Conservation (phyloP, 768 basidiomycete genomes). For the Suillus decipiens region DNA sequence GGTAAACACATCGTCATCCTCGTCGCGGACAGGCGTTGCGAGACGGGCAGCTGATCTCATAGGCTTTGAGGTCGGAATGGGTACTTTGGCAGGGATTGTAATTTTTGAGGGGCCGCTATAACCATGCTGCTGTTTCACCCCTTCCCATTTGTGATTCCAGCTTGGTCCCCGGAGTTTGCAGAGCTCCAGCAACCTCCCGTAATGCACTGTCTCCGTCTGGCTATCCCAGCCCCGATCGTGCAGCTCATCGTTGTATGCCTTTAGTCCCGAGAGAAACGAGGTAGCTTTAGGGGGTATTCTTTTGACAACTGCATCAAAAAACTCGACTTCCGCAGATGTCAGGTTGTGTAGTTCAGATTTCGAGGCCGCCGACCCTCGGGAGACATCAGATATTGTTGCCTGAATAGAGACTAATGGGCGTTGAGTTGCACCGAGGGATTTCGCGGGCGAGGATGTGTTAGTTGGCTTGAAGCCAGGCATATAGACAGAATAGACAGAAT, state of each 20-base stretch:
- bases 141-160: conserved; percentile 83
- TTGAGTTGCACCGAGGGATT: conserved; percentile 25
- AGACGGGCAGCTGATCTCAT: conserved; percentile 28
- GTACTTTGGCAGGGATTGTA: conserved; percentile 19
- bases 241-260: conserved; percentile 80
- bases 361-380: conserved; percentile 42
- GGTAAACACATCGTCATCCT: conserved; percentile 44
- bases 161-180: conserved; percentile 77
- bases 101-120: conserved; percentile 30
- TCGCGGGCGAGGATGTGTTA: conserved; percentile 49
- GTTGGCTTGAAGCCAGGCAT: conserved; percentile 52
- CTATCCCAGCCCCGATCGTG: conserved; percentile 75
- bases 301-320: conserved; percentile 74
- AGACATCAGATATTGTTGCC: conserved; percentile 35
- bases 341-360: conserved; percentile 53
- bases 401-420: conserved; percentile 10
- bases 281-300: conserved; percentile 69
- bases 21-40: conserved; percentile 31
- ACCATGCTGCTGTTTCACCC: conserved; percentile 60
- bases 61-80: conserved; percentile 19
- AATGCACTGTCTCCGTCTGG: conserved; percentile 76
- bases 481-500: conserved; percentile 9
- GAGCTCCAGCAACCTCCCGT: conserved; percentile 79
- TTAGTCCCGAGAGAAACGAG: conserved; percentile 80
- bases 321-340: conserved; percentile 57